These are phyloP conservation scores for Chalaropsis thielavioides DNA, from an alignment of 2,329 filamentous ascomycete genomes.

Conservation along the genomic window DNA sequence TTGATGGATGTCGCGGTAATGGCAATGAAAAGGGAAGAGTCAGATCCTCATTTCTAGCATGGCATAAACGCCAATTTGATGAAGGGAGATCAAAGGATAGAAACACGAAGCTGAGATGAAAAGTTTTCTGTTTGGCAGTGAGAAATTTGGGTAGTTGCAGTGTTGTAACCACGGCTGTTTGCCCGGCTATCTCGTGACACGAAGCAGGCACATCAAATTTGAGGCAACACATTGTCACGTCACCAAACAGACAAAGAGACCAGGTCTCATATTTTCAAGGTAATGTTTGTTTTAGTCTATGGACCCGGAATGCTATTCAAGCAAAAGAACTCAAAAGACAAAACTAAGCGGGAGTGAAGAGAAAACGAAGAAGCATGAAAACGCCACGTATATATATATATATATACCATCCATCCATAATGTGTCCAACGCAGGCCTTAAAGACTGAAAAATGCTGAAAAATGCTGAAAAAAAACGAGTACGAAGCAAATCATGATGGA, in stretches of 20 bases:
- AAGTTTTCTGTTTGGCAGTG: neutral
- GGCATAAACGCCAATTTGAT: neutral
- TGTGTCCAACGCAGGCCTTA: constrained; percentile 12
- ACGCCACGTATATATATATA: constrained; percentile 10
- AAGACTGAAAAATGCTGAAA: constrained; percentile 8
- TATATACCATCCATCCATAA: constrained; percentile 9
- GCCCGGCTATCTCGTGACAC: neutral
- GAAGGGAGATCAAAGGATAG: neutral
- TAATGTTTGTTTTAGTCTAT: neutral
- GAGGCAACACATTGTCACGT: neutral
- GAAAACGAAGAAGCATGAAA: neutral
- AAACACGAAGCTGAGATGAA: neutral
- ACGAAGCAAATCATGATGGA: constrained; percentile 11
- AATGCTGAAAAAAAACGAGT: constrained; percentile 5
- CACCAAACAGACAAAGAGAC: neutral
- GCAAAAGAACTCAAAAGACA: neutral
- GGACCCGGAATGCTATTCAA: neutral
- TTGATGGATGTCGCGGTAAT: neutral
- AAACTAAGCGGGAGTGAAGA: constrained; percentile 2
- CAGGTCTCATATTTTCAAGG: neutral
- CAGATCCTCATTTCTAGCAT: neutral
- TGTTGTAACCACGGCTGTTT: neutral
- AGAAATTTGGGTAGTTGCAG: neutral
- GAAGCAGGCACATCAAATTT: neutral
- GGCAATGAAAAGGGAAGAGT: neutral